Percentiles rank a stretch among this genome's conserved stretches.
These are phyloP conservation scores for Asterella californica DNA, from an alignment of 225 moss, liverwort and hornwort genomes.

Conservation along the genomic window DNA sequence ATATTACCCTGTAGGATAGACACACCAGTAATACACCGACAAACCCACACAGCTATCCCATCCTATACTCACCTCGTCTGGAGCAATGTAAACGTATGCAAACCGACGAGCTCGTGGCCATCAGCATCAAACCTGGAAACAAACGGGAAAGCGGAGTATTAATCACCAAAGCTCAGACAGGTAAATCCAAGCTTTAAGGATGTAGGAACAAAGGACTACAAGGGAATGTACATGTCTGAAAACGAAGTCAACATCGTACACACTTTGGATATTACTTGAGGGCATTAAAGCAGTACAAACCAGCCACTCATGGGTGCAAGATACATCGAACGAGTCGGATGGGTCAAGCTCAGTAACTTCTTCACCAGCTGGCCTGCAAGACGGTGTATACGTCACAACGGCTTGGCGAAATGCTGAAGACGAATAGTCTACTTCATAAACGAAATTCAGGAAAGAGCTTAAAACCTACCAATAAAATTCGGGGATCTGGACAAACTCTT, in stretches of 20 bases:
- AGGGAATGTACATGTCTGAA: neutral
- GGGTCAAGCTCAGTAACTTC: slow-evolving; percentile 77
- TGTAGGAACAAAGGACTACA: neutral
- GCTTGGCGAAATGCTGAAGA: neutral
- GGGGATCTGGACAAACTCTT: slow-evolving; percentile 66
- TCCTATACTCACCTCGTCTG: slow-evolving; percentile 41
- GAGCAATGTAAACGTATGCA: slow-evolving; percentile 77
- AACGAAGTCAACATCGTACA: neutral
- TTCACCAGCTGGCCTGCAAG: slow-evolving; percentile 58
- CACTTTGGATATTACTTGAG: neutral
- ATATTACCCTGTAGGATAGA: neutral
- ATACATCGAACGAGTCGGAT: slow-evolving; percentile 90
- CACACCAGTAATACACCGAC: neutral
- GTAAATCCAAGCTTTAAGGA: neutral
- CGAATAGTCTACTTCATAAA: neutral
- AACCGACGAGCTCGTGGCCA: slow-evolving; percentile 88
- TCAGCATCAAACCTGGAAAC: slow-evolving; percentile 78
- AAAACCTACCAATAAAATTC: slow-evolving; percentile 72
- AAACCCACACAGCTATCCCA: neutral
- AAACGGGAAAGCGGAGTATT: neutral
- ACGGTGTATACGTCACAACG: neutral
- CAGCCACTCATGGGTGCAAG: slow-evolving; percentile 97
- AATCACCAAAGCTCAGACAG: neutral
- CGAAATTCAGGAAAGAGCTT: neutral
- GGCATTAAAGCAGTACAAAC: slow-evolving; percentile 19